Evolutionary conservation across 805 yeast species (phyloP), one percentile per base, ranked within the genome.

Genomic region (Jamesozyma rosinii): DNA sequence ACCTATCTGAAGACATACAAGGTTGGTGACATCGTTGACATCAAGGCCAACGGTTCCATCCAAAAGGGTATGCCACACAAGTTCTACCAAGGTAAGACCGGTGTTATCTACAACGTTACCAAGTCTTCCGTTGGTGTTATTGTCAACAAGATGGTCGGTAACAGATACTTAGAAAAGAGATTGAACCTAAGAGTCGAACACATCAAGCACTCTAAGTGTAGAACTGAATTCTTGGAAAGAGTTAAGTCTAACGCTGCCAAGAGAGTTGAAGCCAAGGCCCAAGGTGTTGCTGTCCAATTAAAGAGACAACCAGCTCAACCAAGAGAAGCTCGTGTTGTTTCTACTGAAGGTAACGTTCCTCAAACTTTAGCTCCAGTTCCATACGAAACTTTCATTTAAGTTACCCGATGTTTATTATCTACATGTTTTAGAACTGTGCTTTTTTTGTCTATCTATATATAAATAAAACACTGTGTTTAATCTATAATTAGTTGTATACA

Each of bases 51-150:
- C 72, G 96, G 96, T 81, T 79, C 98, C 60, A 79, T 89, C 79
- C 97, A 92, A 73, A 89, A 90, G 83, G 97, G 97, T 86, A 87
- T 92, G 96, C 98, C 98, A 72, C 95, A 87, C 88, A 92, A 92
- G 81, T 89, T 79, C 84, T 92, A 92, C 96, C 97, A 92, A 81
- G 98, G 98, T 76, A 92, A 89, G 83, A 92, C 98, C 59, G 98
- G 98, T 83, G 86, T 92, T 64, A 81, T 92, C 58, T 92, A 81
- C 95, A 92, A 92, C 82, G 92, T 92, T 61, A 90, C 98, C 84
- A 92, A 86, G 81, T 75, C 95, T 54, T 77, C 98, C 57, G 97
- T 92, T 58, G 98, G 98, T 83, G 92, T 92, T 64, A 86, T 92
- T 67, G 73, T 92, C 71, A 84, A 92, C 94, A 92, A 92, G 84